Base-by-base conservation (phyloP, 225 moss, liverwort and hornwort species). In the Lunularia cruciata region DNA sequence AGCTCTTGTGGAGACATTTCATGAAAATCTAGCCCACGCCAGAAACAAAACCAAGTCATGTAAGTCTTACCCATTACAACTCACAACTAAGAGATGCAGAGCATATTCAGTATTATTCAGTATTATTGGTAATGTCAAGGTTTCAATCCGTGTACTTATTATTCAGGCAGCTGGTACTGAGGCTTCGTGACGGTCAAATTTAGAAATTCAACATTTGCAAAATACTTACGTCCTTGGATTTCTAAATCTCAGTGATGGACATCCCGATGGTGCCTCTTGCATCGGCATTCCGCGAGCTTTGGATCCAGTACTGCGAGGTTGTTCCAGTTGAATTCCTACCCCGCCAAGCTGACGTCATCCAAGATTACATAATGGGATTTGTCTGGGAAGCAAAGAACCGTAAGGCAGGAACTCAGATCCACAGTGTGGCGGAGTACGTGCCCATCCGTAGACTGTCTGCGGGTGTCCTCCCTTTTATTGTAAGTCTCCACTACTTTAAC, bases 11-110 rank as follows among this genome's bases (percentile, higher is more conserved):
- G 5, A 22, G 5, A 25, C 10, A 12, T 53, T 22, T 19, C 53
- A 53, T 18, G 3, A 11, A 26, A 5, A 53, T 23, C 53, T 53
- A 1, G 5, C 25, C 53, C 14, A 53, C 53, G 53, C 22, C 10
- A 53, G 25, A 53, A 22, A 53, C 53, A 53, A 25, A 26, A 53
- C 53, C 53, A 53, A 53, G 19, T 53, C 53, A 53, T 4, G 53
- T 53, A 4, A 53, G 23, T 53, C n/a, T n/a, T 53, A 3, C 9
- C 47, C 9, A 47, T n/a, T n/a, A n/a, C n/a, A n/a, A n/a, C n/a
- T n/a, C n/a, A n/a, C n/a, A n/a, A n/a, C n/a, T n/a, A n/a, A n/a
- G n/a, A n/a, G n/a, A n/a, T n/a, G n/a, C n/a, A n/a, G n/a, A n/a
- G n/a, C n/a, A n/a, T n/a, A n/a, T n/a, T n/a, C n/a, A n/a, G n/a